Conservation (phyloP, 73 alveolate genomes). For the Paramecium tetraurelia region DNA sequence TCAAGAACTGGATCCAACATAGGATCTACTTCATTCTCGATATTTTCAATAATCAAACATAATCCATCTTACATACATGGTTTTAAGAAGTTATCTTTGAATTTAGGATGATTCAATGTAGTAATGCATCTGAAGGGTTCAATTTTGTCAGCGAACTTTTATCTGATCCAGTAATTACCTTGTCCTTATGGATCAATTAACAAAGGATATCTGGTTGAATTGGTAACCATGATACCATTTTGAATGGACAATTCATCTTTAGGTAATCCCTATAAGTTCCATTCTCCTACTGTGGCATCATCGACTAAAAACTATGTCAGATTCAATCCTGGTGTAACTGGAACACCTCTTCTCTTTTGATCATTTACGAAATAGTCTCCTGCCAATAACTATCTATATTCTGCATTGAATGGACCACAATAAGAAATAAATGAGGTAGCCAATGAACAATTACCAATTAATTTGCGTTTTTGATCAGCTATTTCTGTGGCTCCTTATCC, state of each 20-base stretch:
- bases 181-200: conserved; percentile 99
- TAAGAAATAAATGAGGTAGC: conserved; percentile 99
- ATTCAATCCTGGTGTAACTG: conserved; percentile 80
- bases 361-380: conserved; percentile 93
- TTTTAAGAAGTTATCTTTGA: conserved; percentile 85
- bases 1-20: conserved; percentile 99
- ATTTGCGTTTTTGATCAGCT: conserved; percentile 95
- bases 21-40: conserved; percentile 99
- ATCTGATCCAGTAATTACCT: conserved; percentile 97
- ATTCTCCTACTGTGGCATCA: conserved; percentile 99
- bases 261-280: conserved; percentile 99
- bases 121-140: conserved; percentile 80
- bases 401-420: conserved; percentile 99
- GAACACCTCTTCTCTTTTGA: conserved; percentile 81
- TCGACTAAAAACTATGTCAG: conserved; percentile 89
- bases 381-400: conserved; percentile 95
- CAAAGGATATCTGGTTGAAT: conserved; percentile 96
- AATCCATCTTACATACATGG: conserved; percentile 77
- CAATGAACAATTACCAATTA: conserved; percentile 98
- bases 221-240: conserved; percentile 99
- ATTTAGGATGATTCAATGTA: conserved; percentile 81
- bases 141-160: conserved; percentile 74
- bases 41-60: conserved; percentile 97
- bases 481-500: conserved; percentile 98
- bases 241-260: conserved; percentile 98